These are phyloP conservation scores for Zizania palustris DNA, from an alignment of 202 grass and related monocot species.

Conservation along the genomic window DNA sequence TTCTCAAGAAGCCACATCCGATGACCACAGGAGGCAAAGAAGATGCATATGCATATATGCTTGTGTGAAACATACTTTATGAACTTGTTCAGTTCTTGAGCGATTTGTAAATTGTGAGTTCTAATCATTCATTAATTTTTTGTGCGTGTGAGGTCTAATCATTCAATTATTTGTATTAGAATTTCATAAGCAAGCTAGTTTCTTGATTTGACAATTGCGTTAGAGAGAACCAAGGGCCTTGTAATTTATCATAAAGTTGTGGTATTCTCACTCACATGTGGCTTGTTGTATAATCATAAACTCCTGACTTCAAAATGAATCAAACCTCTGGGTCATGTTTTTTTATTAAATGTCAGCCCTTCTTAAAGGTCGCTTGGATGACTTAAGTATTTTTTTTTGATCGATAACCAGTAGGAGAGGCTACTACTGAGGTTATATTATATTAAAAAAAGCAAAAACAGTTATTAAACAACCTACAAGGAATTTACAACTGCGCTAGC, in stretches of 20 bases:
- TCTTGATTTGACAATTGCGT: slow-evolving; percentile 13
- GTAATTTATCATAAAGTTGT: slow-evolving; percentile 19
- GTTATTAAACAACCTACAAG: too few relatives aligned
- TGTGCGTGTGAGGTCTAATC: slow-evolving; percentile 14
- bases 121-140: slow-evolving; percentile 37
- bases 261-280: neutral
- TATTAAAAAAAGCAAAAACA: too few relatives aligned
- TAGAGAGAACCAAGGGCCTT: slow-evolving; percentile 10
- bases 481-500: too few relatives aligned
- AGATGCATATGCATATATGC: neutral
- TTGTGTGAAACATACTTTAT: slow-evolving; percentile 15
- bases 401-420: too few relatives aligned
- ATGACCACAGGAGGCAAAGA: slow-evolving; percentile 44
- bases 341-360: neutral
- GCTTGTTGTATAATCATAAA: neutral
- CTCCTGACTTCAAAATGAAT: neutral
- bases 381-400: neutral
- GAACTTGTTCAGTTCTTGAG: slow-evolving; percentile 45
- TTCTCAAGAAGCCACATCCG: slow-evolving; percentile 85
- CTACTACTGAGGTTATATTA: too few relatives aligned
- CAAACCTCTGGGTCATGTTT: neutral
- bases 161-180: slow-evolving; percentile 32
- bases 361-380: too few relatives aligned
- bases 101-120: slow-evolving; percentile 56
- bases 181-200: slow-evolving; percentile 14